phyloP scores from a whole-genome alignment of 2,329 filamentous ascomycete genomes.

The Aspergillus neotritici region DNA sequence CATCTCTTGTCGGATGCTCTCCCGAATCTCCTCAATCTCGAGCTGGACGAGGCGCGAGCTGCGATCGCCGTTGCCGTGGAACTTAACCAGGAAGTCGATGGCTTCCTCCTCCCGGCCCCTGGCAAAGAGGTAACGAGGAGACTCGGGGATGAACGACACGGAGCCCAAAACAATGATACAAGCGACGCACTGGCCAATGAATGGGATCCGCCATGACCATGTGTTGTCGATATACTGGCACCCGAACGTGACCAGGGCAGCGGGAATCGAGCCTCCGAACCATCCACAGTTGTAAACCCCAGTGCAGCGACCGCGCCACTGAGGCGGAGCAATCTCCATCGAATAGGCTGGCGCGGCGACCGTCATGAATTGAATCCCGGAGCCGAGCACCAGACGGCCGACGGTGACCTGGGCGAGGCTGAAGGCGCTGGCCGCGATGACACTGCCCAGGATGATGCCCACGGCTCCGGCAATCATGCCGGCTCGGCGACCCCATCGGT shows the following conservation, averaged over 20 bases:
- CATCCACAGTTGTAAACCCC: slow-evolving; percentile 51
- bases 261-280: slow-evolving; percentile 49
- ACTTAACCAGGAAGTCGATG: neutral
- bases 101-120: slow-evolving; percentile 1
- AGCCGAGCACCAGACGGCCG: slow-evolving; percentile 45
- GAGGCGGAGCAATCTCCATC: slow-evolving; percentile 46
- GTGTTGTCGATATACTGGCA: slow-evolving; percentile 42
- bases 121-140: slow-evolving; percentile 46
- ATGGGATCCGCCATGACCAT: slow-evolving; percentile 58
- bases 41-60: neutral
- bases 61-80: neutral
- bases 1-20: neutral
- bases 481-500: slow-evolving; percentile 42
- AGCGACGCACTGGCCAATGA: slow-evolving; percentile 61
- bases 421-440: slow-evolving; percentile 38
- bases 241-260: slow-evolving; percentile 47
- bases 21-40: slow-evolving; percentile 1
- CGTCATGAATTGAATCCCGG: slow-evolving; percentile 46
- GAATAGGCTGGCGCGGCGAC: slow-evolving; percentile 47
- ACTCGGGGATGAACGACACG: slow-evolving; percentile 63
- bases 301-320: slow-evolving; percentile 45
- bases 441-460: slow-evolving; percentile 44
- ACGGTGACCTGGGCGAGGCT: slow-evolving; percentile 40
- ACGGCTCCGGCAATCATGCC: slow-evolving; percentile 44
- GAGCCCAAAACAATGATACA: slow-evolving; percentile 50